Percentiles rank a stretch among this genome's conserved stretches.
Conservation (phyloP, 768 basidiomycete genomes). For the Tylopilus felleus region DNA sequence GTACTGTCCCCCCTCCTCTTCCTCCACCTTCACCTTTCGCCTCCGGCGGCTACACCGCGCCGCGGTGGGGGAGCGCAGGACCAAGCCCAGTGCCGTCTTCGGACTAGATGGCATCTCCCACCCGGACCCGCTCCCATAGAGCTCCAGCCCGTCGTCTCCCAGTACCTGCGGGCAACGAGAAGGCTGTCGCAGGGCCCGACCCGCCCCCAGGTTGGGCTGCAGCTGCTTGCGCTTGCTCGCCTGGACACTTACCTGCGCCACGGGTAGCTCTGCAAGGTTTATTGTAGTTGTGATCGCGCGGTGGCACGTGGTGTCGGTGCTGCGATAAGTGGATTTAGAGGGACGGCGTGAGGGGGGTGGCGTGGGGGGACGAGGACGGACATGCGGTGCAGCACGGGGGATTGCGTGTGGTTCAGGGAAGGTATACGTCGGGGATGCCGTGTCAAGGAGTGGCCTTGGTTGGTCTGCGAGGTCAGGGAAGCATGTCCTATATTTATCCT, state of each 20-base stretch:
- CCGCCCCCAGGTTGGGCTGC: not conserved
- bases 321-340: not conserved
- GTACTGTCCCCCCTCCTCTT: not conserved
- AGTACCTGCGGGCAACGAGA: not conserved
- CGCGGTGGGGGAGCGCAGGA: not conserved
- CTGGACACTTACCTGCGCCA: constrained; percentile 5
- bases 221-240: not conserved
- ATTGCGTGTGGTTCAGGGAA: not conserved
- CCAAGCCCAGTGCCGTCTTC: not conserved
- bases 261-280: not conserved
- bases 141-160: not conserved
- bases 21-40: not conserved
- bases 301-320: not conserved
- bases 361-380: constrained; percentile 8
- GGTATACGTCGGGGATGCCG: not conserved
- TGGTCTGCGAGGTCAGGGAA: not conserved
- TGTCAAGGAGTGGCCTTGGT: not conserved
- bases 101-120: not conserved
- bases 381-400: not conserved
- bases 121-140: not conserved
- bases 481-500: not conserved
- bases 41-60: not conserved
- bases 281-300: not conserved
- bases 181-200: not conserved
- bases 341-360: not conserved